phyloP scores from a whole-genome alignment of 1,284 basidiomycete species.

The Fomitopsis schrenkii region DNA sequence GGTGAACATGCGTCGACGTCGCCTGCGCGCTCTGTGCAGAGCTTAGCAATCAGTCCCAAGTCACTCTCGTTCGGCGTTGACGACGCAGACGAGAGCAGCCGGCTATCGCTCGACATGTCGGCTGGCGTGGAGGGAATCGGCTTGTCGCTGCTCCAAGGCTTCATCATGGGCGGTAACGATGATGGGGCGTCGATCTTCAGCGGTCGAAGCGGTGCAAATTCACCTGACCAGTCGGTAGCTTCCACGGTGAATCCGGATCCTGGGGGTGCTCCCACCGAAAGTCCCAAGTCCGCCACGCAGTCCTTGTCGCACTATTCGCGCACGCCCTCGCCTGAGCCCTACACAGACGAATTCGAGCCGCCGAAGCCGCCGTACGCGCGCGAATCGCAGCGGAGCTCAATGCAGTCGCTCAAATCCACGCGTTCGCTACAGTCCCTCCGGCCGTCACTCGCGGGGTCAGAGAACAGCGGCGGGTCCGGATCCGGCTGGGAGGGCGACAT shows the following conservation, averaged over 20 bases:
- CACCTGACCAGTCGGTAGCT: constrained; percentile 9
- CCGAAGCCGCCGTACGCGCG: constrained; percentile 4
- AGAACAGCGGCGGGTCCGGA: constrained; percentile 35
- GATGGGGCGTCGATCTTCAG: constrained; percentile 14
- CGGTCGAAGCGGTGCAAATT: background rate
- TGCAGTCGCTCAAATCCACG: constrained; percentile 4
- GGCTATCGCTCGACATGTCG: constrained; percentile 32
- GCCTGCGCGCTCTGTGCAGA: background rate
- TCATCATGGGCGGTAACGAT: constrained; percentile 30
- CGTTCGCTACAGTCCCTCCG: background rate
- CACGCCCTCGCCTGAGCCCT: constrained; percentile 6
- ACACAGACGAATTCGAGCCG: background rate
- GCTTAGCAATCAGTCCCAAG: constrained; percentile 5
- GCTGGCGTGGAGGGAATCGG: constrained; percentile 68
- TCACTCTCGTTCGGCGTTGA: constrained; percentile 7
- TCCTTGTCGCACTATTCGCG: constrained; percentile 10
- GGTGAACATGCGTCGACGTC: background rate
- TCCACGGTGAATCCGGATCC: constrained; percentile 7
- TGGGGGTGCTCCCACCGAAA: background rate
- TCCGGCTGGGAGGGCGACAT: constrained; percentile 67
- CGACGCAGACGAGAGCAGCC: constrained; percentile 22
- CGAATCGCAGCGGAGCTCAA: constrained; percentile 12
- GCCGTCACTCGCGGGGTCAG: constrained; percentile 16
- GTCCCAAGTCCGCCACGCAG: constrained; percentile 6
- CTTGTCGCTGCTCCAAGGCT: constrained; percentile 55